Conservation (phyloP, 768 basidiomycete species). For the Suillus discolor region DNA sequence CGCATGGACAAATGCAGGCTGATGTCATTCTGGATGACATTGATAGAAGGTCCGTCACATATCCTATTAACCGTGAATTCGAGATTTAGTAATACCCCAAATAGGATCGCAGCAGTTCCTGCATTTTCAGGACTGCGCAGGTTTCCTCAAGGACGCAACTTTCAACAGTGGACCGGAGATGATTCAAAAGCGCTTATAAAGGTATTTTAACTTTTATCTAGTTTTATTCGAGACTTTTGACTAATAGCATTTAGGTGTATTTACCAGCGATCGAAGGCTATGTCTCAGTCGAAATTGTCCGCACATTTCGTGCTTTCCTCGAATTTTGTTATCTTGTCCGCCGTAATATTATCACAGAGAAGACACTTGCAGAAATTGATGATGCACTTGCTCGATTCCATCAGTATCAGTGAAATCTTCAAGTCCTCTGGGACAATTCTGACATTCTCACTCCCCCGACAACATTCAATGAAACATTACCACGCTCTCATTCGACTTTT, state of each 20-base stretch:
- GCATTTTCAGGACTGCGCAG: neutral
- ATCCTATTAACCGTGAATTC: too few relatives aligned
- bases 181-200: neutral
- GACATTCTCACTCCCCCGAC: too few relatives aligned
- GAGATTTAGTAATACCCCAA: too few relatives aligned
- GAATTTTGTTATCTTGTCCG: conserved; percentile 31
- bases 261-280: conserved; percentile 10
- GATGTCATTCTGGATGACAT: too few relatives aligned
- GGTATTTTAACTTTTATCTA: neutral
- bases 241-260: too few relatives aligned
- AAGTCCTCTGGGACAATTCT: too few relatives aligned
- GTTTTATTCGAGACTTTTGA: too few relatives aligned
- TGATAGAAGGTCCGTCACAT: too few relatives aligned
- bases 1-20: too few relatives aligned
- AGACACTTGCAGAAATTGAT: neutral
- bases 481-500: too few relatives aligned
- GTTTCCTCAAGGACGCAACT: neutral
- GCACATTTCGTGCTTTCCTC: conserved; percentile 22
- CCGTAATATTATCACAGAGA: conserved; percentile 1
- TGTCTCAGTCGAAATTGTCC: conserved; percentile 21
- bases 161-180: neutral
- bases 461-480: too few relatives aligned
- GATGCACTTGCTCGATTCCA: neutral
- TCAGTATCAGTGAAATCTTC: neutral
- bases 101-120: neutral